Evolutionary conservation across 2,329 filamentous ascomycete species (phyloP), one percentile per base, ranked within the genome.

Genomic region (Aureobasidium musti): DNA sequence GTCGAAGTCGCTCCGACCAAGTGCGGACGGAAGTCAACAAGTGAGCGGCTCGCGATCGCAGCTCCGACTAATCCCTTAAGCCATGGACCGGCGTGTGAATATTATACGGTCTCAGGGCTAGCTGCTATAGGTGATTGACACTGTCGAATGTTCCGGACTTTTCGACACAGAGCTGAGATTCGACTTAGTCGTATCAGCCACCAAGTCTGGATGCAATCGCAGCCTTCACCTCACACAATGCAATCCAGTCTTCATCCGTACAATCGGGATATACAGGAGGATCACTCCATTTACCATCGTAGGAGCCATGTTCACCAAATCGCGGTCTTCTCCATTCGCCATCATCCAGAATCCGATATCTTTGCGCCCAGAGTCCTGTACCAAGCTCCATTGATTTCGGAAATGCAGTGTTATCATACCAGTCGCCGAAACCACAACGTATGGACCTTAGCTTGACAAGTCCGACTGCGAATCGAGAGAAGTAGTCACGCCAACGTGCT

Each of bases 291-390:
- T 39, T 60, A 14, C 59, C 52, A 52, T 56, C 66, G 17, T 53
- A 61, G 7, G 41, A 45, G 1, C 60, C 43, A 26, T 30, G 35
- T 30, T 41, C 50, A 35, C 33, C 33, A 23, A 64, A 52, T 5
- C 39, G 59, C 14, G 57, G 66, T 13, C 33, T 57, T 14, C 49
- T 30, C 41, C 49, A 49, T 5, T 26, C 21, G 1, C 66, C 57
- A 17, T 50, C 50, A 37, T 67, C 66, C 26, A 67, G 47, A 4
- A 67, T n/a, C 4, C 43, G 30, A 43, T 67, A 67, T 26, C 66
- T 47, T 33, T 67, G 49, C 19, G 49, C 47, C 57, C 52, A 63
- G 10, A 64, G 35, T 11, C 41, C 52, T 14, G 23, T 39, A 35
- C 43, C 50, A 28, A 67, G 59, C 1, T 37, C 28, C n/a, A 30